phyloP scores from a whole-genome alignment of 2,329 filamentous ascomycete species.

The Fusarium sp. region DNA sequence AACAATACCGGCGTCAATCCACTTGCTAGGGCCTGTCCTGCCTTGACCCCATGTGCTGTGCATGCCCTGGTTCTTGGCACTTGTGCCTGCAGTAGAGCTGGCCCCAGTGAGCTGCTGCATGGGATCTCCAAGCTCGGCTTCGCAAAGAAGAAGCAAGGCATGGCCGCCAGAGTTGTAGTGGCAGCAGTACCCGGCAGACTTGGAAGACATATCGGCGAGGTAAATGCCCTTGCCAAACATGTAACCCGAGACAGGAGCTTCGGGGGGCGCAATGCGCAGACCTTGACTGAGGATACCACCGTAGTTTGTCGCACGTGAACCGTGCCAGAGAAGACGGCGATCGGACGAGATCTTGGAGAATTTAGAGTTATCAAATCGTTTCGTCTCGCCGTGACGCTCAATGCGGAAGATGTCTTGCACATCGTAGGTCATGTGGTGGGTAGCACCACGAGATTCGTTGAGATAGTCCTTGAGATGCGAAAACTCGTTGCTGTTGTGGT shows the following conservation, averaged over 20 bases:
- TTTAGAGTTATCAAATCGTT: slow-evolving; percentile 74
- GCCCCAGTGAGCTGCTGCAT: slow-evolving; percentile 74
- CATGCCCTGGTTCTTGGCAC: slow-evolving; percentile 72
- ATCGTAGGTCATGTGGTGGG: slow-evolving; percentile 73
- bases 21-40: slow-evolving; percentile 72
- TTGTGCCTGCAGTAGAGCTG: slow-evolving; percentile 75
- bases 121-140: slow-evolving; percentile 81
- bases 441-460: slow-evolving; percentile 74
- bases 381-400: slow-evolving; percentile 79
- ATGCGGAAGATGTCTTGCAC: slow-evolving; percentile 87
- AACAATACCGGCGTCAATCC: slow-evolving; percentile 82
- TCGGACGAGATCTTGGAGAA: slow-evolving; percentile 72
- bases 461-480: slow-evolving; percentile 77
- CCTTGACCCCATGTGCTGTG: slow-evolving; percentile 82
- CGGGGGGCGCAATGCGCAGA: slow-evolving; percentile 88
- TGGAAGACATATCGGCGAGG: slow-evolving; percentile 86
- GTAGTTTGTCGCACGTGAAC: slow-evolving; percentile 86
- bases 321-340: slow-evolving; percentile 88
- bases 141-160: slow-evolving; percentile 85
- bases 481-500: slow-evolving; percentile 74
- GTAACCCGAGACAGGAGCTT: slow-evolving; percentile 84
- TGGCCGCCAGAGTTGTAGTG: slow-evolving; percentile 74
- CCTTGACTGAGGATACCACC: slow-evolving; percentile 91
- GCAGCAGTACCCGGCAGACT: slow-evolving; percentile 85
- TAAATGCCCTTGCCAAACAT: slow-evolving; percentile 96